Conservation (phyloP, 148 eudicot species). For the Silene conica region DNA sequence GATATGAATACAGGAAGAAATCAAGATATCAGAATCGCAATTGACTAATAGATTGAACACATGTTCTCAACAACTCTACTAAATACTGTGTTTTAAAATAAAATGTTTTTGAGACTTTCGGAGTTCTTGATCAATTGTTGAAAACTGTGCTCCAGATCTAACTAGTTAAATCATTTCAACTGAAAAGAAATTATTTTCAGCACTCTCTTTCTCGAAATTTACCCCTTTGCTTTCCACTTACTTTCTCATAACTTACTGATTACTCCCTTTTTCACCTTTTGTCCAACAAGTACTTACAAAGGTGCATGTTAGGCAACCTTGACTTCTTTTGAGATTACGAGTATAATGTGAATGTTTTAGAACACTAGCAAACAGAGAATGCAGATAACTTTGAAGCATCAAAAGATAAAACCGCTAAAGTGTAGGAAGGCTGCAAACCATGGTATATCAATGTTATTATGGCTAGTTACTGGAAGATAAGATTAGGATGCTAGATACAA, state of each 20-base stretch:
- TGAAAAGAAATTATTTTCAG: neutral
- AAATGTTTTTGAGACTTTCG: neutral
- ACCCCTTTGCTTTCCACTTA: neutral
- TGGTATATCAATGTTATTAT: neutral
- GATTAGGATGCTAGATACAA: neutral
- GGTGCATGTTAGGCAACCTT: neutral
- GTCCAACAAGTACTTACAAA: neutral
- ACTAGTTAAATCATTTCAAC: neutral
- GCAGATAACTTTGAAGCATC: neutral
- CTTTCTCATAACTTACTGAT: neutral
- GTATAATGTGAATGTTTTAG: neutral
- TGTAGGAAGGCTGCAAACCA: neutral
- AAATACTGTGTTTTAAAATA: neutral
- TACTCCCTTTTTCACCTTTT: neutral
- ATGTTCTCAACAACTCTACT: neutral
- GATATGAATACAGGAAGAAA: neutral
- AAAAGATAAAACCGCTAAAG: neutral
- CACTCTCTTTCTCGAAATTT: neutral
- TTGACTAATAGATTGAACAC: neutral
- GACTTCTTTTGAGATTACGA: neutral
- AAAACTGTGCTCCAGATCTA: neutral
- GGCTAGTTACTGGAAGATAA: neutral
- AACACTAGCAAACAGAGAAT: conserved; percentile 1
- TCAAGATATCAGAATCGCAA: neutral
- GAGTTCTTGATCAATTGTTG: neutral